Conservation (phyloP, 2,329 filamentous ascomycete species). For the Xylaria sp. region DNA sequence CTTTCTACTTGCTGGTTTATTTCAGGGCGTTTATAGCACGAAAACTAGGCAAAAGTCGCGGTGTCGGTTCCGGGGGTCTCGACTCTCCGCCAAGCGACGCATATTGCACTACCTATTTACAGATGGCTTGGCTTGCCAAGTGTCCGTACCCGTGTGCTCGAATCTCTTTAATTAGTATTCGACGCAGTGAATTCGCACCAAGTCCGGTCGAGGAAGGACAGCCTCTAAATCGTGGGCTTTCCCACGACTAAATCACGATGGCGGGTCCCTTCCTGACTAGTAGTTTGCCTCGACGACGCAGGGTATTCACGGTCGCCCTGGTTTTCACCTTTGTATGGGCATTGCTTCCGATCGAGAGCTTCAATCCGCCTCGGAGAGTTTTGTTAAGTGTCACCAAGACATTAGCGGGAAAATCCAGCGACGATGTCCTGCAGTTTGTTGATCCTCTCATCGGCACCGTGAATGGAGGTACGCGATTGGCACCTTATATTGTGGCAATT, state of each 20-base stretch:
- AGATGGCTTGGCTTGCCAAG: conserved; percentile 25
- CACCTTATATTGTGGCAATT: not conserved
- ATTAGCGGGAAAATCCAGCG: conserved; percentile 35
- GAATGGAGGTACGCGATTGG: conserved; percentile 46
- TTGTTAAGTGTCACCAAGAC: conserved; percentile 36
- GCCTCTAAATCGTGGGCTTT: not conserved
- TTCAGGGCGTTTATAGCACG: not conserved
- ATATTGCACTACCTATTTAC: conserved; percentile 6
- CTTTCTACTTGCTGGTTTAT: not conserved
- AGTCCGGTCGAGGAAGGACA: conserved; percentile 3
- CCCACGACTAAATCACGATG: conserved; percentile 31
- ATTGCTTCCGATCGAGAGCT: conserved; percentile 41
- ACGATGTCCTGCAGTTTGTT: conserved; percentile 45
- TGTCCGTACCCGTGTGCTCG: not conserved
- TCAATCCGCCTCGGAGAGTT: conserved; percentile 42
- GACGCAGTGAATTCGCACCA: not conserved
- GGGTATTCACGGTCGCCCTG: conserved; percentile 39
- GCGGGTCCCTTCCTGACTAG: conserved; percentile 41
- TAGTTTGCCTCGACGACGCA: conserved; percentile 43
- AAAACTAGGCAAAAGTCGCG: not conserved
- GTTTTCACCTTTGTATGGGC: conserved; percentile 44
- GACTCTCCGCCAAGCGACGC: conserved; percentile 21
- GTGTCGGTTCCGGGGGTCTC: not conserved
- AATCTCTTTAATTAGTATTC: not conserved
- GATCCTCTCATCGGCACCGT: conserved; percentile 50